Evolutionary conservation across 2,329 filamentous ascomycete genomes (phyloP).

Genomic region (Myrmaecium sp.): DNA sequence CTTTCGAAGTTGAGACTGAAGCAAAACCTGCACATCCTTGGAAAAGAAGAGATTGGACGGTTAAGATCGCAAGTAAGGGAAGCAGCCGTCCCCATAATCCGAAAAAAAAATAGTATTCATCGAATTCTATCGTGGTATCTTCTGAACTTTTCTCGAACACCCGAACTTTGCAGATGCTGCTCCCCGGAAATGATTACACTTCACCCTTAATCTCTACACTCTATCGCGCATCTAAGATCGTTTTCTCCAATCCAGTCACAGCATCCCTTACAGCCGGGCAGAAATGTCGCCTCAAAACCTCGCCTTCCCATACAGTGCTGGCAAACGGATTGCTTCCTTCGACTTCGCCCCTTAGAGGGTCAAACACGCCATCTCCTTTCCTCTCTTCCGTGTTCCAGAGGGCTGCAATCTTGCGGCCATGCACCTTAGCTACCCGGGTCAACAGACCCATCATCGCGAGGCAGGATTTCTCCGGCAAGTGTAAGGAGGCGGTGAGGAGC

Average conservation of each 20-base stretch:
- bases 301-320: conserved; percentile 82
- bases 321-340: conserved; percentile 86
- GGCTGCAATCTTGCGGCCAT: conserved; percentile 66
- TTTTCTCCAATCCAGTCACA: conserved; percentile 23
- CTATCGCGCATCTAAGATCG: conserved; percentile 14
- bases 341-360: conserved; percentile 48
- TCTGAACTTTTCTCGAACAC: too few species aligned
- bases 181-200: too few species aligned
- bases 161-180: too few species aligned
- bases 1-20: too few species aligned
- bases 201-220: too few species aligned
- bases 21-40: too few species aligned
- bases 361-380: conserved; percentile 75
- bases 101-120: too few species aligned
- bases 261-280: conserved; percentile 73
- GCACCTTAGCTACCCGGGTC: conserved; percentile 60
- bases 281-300: conserved; percentile 70
- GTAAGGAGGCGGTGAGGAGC: conserved; percentile 63
- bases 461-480: conserved; percentile 78
- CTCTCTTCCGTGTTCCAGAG: conserved; percentile 92
- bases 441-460: conserved; percentile 66
- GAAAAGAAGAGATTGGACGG: too few species aligned
- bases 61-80: too few species aligned
- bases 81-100: too few species aligned
- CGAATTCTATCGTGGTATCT: too few species aligned